Evolutionary conservation across 495 filamentous ascomycete genomes (phyloP).

Genomic region (Neurospora sp.): DNA sequence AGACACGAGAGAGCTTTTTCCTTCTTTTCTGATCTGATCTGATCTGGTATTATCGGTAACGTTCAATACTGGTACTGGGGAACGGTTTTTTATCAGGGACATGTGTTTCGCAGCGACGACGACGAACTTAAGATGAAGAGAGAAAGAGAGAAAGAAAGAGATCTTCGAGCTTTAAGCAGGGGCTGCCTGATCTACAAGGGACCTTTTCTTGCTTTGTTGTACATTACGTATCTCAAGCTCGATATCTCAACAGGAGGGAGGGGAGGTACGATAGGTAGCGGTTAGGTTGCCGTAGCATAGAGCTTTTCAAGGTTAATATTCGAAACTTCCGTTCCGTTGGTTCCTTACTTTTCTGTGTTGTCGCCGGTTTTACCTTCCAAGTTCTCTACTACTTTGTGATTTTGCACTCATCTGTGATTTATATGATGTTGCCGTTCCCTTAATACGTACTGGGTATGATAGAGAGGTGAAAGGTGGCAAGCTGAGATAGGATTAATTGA

Average conservation of each 20-base stretch:
- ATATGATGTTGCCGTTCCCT: neutral
- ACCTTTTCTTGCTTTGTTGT: conserved; percentile 22
- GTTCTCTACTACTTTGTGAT: neutral
- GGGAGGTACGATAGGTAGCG: neutral
- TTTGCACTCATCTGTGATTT: neutral
- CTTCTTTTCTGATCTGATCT: conserved; percentile 6
- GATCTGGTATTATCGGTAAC: neutral
- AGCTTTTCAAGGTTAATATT: neutral
- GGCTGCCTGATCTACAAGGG: neutral
- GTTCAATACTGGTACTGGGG: conserved; percentile 5
- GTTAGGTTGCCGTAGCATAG: neutral
- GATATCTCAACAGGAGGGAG: neutral
- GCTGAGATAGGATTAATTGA: too few relatives aligned
- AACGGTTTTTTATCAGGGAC: conserved; percentile 8
- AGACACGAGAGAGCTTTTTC: conserved; percentile 14
- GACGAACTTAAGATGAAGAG: neutral
- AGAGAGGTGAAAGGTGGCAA: too few relatives aligned
- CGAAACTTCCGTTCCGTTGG: neutral
- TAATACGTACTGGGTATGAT: too few relatives aligned
- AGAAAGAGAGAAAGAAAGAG: neutral
- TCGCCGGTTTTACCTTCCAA: neutral
- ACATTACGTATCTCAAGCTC: conserved; percentile 16
- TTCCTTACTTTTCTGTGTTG: neutral
- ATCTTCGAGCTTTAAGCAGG: conserved; percentile 4
- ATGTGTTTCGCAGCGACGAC: neutral